A percentile compares a stretch with the other conserved stretches of the same genome.
phyloP scores from a whole-genome alignment of 352 stramenopile species.

The Phytophthora pseudosyringae region DNA sequence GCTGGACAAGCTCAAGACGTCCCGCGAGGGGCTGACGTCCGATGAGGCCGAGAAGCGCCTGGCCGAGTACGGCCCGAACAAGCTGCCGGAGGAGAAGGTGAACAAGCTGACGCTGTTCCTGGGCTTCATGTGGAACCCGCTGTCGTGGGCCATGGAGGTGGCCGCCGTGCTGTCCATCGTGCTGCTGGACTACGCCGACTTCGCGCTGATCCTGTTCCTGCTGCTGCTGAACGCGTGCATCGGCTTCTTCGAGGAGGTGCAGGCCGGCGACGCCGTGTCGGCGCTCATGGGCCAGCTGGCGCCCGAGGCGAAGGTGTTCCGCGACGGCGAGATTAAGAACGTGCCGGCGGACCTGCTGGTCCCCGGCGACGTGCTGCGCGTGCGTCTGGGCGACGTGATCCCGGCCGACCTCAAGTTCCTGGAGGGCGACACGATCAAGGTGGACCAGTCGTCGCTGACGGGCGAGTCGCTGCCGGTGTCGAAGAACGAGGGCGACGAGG shows the following conservation, averaged over 20 bases:
- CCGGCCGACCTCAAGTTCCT: constrained; percentile 92
- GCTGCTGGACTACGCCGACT: constrained; percentile 80
- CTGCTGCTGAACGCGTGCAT: constrained; percentile 79
- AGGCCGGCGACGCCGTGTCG: constrained; percentile 88
- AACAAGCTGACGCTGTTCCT: constrained; percentile 85
- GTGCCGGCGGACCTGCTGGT: constrained; percentile 70
- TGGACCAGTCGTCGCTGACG: constrained; percentile 93
- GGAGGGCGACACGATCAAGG: constrained; percentile 81
- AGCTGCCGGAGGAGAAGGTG: constrained; percentile 77
- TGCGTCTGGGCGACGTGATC: constrained; percentile 91
- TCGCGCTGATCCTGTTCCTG: constrained; percentile 73
- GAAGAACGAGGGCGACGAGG: constrained; percentile 77
- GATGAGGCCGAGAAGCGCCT: constrained; percentile 78
- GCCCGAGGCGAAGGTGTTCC: constrained; percentile 85
- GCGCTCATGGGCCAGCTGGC: constrained; percentile 90
- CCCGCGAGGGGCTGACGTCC: constrained; percentile 71
- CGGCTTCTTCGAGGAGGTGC: constrained; percentile 84
- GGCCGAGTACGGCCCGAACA: constrained; percentile 82
- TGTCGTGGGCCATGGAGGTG: constrained; percentile 86
- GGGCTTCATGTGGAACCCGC: constrained; percentile 84
- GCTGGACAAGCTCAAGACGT: constrained; percentile 84
- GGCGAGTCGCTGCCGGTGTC: constrained; percentile 94
- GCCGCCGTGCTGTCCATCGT: constrained; percentile 77
- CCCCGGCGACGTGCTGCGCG: constrained; percentile 74
- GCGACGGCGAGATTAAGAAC: constrained; percentile 82